Conservation (phyloP, 177 flowering plant genomes). For the Vitis hybrid region DNA sequence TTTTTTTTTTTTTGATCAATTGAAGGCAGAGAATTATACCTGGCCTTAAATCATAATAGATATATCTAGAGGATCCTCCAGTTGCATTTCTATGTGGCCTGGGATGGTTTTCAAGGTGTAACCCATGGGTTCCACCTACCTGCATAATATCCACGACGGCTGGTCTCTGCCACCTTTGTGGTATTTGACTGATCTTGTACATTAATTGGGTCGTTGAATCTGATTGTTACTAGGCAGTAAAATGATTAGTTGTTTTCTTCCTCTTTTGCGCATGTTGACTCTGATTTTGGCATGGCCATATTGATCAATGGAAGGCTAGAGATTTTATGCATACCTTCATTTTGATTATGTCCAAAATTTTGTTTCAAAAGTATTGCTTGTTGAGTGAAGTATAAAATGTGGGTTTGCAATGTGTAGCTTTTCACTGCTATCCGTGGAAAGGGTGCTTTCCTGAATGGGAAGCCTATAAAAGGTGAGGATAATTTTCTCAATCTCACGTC, state of each 20-base stretch:
- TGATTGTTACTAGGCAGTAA: background rate
- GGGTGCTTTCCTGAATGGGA: constrained; percentile 93
- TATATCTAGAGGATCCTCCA: background rate
- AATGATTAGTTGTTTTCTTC: background rate
- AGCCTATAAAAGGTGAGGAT: constrained; percentile 71
- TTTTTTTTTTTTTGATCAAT: no score
- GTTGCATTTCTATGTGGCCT: no score
- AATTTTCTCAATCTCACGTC: background rate
- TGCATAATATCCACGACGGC: no score
- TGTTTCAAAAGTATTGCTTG: background rate
- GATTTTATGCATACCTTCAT: background rate
- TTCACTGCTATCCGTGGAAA: constrained; percentile 81
- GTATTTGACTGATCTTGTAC: background rate
- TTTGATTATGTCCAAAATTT: background rate
- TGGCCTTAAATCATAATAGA: background rate
- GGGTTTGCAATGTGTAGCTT: constrained; percentile 50
- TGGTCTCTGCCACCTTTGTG: background rate
- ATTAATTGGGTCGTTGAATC: background rate
- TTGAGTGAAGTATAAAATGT: constrained; percentile 4
- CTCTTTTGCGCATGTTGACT: background rate
- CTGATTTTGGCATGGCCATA: background rate
- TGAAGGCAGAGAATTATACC: background rate
- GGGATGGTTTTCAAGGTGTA: no score
- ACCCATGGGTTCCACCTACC: no score
- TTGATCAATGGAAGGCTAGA: background rate